A percentile compares a stretch with the other conserved stretches of the same genome.
Conservation (phyloP, 257 asterid species). For the Scutellaria baicalensis region DNA sequence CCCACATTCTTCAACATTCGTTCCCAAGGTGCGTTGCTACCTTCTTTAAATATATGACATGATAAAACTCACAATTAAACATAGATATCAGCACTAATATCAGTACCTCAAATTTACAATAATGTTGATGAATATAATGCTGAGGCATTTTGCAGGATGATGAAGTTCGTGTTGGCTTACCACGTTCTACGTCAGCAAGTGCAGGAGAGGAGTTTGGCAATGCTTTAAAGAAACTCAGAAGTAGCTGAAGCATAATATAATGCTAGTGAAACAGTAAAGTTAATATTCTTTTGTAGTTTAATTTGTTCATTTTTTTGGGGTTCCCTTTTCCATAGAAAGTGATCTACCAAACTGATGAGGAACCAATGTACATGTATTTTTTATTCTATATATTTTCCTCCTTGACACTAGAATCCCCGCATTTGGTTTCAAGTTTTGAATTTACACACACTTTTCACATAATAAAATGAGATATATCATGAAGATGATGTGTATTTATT, state of each 20-base stretch:
- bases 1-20: slow-evolving; percentile 41
- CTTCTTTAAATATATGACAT: too few relatives aligned
- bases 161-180: slow-evolving; percentile 21
- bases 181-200: slow-evolving; percentile 31
- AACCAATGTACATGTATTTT: slow-evolving; percentile 54
- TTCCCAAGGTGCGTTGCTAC: slow-evolving; percentile 41
- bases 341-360: slow-evolving; percentile 26
- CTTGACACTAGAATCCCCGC: slow-evolving; percentile 26
- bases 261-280: slow-evolving; percentile 29
- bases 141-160: slow-evolving; percentile 32
- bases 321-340: slow-evolving; percentile 17
- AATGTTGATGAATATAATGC: not conserved
- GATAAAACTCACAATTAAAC: too few relatives aligned
- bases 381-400: slow-evolving; percentile 16
- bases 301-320: slow-evolving; percentile 33
- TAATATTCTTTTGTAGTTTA: slow-evolving; percentile 36
- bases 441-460: too few relatives aligned
- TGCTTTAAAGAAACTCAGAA: slow-evolving; percentile 59
- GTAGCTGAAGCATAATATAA: slow-evolving; percentile 41
- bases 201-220: slow-evolving; percentile 47
- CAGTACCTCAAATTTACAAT: too few relatives aligned
- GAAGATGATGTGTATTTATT: too few relatives aligned
- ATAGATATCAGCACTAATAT: too few relatives aligned
- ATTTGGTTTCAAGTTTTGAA: slow-evolving; percentile 11
- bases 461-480: too few relatives aligned